These are phyloP conservation scores for Solanum lycopersicoides DNA, from an alignment of 257 asterid genomes.

Conservation along the genomic window DNA sequence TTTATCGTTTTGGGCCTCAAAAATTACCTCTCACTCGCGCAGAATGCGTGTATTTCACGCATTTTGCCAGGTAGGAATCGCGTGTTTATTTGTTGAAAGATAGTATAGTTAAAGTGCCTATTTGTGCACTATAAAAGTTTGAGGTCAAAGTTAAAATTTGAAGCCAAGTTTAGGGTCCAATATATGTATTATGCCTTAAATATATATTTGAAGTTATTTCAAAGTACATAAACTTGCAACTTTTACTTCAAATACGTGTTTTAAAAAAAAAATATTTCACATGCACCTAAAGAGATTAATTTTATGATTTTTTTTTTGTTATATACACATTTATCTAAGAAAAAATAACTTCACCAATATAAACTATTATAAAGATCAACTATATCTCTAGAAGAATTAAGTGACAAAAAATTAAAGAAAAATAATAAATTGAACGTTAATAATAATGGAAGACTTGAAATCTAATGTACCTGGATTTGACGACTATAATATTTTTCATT, in stretches of 20 bases:
- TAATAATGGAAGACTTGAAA: neutral
- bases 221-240: neutral
- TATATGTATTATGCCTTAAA: too few species aligned
- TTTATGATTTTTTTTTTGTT: neutral
- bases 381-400: neutral
- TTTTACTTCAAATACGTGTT: neutral
- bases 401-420: neutral
- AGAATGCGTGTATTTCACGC: too few species aligned
- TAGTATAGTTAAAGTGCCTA: too few species aligned
- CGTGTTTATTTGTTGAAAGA: too few species aligned
- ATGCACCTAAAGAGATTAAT: neutral
- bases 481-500: neutral
- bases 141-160: too few species aligned
- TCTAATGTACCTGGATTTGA: neutral
- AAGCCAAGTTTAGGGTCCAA: too few species aligned
- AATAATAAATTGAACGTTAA: neutral
- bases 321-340: neutral
- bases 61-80: too few species aligned
- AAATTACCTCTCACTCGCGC: too few species aligned
- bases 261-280: neutral
- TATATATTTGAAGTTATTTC: neutral
- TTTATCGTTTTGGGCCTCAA: too few species aligned
- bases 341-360: neutral
- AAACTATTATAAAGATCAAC: neutral
- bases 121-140: too few species aligned